These are phyloP conservation scores for Xylariaceae sp. DNA, from an alignment of 2,329 filamentous ascomycete genomes.

Conservation along the genomic window DNA sequence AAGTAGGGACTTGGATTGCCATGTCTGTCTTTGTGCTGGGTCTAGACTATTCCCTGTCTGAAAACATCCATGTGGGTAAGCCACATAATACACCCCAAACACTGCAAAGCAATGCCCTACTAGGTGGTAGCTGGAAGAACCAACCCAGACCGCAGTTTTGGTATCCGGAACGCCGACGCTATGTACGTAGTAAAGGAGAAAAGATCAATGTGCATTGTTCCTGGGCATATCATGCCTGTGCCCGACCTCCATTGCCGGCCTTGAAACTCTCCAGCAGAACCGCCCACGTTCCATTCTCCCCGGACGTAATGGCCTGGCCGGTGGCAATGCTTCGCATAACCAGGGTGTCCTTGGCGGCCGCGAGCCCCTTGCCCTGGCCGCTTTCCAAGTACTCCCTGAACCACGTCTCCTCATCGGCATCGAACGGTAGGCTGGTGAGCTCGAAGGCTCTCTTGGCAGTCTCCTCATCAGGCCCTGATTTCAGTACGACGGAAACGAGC, in stretches of 20 bases:
- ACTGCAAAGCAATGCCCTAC: too few species aligned
- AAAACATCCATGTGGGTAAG: too few species aligned
- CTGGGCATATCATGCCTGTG: slow-evolving; percentile 10
- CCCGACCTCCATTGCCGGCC: slow-evolving; percentile 35
- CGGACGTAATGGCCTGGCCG: slow-evolving; percentile 48
- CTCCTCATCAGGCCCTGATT: slow-evolving; percentile 33
- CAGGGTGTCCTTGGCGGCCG: slow-evolving; percentile 65
- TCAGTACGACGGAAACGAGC: slow-evolving; percentile 55
- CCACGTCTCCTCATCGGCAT: slow-evolving; percentile 64
- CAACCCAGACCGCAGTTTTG: slow-evolving; percentile 6
- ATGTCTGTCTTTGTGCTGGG: too few species aligned
- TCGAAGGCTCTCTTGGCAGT: slow-evolving; percentile 57
- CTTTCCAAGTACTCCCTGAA: slow-evolving; percentile 62
- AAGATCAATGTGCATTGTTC: background rate
- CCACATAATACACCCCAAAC: too few species aligned
- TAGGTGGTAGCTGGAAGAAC: too few species aligned
- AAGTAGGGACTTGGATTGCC: too few species aligned
- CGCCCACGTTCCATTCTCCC: slow-evolving; percentile 45
- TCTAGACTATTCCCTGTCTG: too few species aligned
- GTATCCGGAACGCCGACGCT: slow-evolving; percentile 27
- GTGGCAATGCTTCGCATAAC: slow-evolving; percentile 68
- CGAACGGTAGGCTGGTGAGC: slow-evolving; percentile 68
- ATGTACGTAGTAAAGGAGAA: slow-evolving; percentile 21
- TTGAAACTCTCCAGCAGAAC: slow-evolving; percentile 48
- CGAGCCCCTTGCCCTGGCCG: slow-evolving; percentile 59